Conservation (phyloP, 1,284 basidiomycete genomes). For the Leccinum fallax region DNA sequence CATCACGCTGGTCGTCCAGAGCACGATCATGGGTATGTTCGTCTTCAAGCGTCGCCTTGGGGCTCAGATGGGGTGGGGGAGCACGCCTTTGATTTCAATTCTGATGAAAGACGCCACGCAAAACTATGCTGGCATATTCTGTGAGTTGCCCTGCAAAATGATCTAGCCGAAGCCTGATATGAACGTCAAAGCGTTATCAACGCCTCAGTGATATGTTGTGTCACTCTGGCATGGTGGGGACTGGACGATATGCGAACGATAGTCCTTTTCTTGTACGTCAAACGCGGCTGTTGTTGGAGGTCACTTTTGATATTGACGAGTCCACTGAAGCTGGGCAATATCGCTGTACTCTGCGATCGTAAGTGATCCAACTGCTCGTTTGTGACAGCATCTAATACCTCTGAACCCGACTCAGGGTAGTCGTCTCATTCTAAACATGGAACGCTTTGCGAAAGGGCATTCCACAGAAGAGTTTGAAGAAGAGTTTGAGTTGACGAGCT, state of each 20-base stretch:
- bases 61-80: slow-evolving; percentile 13
- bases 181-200: background rate
- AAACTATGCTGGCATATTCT: slow-evolving; percentile 11
- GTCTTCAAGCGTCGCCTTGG: slow-evolving; percentile 6
- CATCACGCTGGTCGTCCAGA: slow-evolving; percentile 9
- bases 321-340: slow-evolving; percentile 13
- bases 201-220: slow-evolving; percentile 8
- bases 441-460: slow-evolving; percentile 14
- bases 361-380: slow-evolving; percentile 3
- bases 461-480: slow-evolving; percentile 14
- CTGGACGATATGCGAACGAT: slow-evolving; percentile 6
- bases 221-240: slow-evolving; percentile 3
- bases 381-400: background rate
- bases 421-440: slow-evolving; percentile 23
- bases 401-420: slow-evolving; percentile 15
- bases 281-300: background rate
- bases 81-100: slow-evolving; percentile 19
- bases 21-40: slow-evolving; percentile 14
- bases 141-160: slow-evolving; percentile 16
- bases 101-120: slow-evolving; percentile 21
- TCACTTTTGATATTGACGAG: background rate
- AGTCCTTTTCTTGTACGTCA: slow-evolving; percentile 13
- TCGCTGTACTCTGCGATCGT: slow-evolving; percentile 17
- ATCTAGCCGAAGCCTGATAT: background rate
- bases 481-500: slow-evolving; percentile 17